Conservation (phyloP, 2,329 filamentous ascomycete genomes). For the Apiospora saccharicola region DNA sequence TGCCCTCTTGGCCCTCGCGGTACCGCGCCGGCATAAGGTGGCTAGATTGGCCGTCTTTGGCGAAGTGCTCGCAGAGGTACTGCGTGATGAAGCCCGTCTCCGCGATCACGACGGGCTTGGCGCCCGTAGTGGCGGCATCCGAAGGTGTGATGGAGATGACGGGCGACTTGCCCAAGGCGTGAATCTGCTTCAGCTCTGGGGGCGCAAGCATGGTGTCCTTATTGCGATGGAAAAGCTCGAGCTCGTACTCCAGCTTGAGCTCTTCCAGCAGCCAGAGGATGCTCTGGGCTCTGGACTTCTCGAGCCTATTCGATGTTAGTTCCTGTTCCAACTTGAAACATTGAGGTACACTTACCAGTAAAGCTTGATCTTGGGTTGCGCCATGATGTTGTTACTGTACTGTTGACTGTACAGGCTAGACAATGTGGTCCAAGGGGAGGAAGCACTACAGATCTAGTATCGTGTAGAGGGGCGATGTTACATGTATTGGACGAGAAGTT, state of each 20-base stretch:
- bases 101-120: constrained; percentile 69
- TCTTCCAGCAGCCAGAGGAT: constrained; percentile 89
- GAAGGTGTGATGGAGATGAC: constrained; percentile 69
- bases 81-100: constrained; percentile 85
- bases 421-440: neutral
- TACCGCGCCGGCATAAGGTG: constrained; percentile 61
- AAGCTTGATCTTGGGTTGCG: constrained; percentile 63
- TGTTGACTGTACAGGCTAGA: neutral
- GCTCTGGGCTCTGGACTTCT: constrained; percentile 82
- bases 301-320: constrained; percentile 69
- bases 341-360: constrained; percentile 61
- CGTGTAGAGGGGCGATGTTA: neutral
- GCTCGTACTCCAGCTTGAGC: constrained; percentile 78
- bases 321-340: neutral
- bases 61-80: constrained; percentile 76
- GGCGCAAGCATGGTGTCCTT: constrained; percentile 72
- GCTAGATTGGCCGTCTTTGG: constrained; percentile 44
- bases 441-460: neutral
- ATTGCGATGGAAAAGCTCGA: constrained; percentile 79
- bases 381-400: constrained; percentile 33
- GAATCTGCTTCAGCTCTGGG: constrained; percentile 76
- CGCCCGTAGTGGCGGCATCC: constrained; percentile 22
- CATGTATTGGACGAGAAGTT: neutral
- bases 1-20: constrained; percentile 64
- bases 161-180: constrained; percentile 88